Conservation (phyloP, 192 early-diverging fungal species). For the Coemansia sp. region DNA sequence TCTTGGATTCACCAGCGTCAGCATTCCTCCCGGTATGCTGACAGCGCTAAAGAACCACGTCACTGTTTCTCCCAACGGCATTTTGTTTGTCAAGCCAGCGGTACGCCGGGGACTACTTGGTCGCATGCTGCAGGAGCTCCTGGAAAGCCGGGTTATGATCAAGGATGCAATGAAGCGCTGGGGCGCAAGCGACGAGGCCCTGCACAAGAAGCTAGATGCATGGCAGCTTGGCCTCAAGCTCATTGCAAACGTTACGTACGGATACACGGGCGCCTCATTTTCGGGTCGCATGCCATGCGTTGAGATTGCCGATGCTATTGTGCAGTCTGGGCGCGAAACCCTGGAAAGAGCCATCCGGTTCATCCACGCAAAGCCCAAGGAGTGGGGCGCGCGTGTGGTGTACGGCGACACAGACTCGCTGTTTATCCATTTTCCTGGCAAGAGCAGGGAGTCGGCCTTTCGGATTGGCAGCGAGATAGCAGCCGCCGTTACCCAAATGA, state of each 20-base stretch:
- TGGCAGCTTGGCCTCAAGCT: conserved; percentile 87
- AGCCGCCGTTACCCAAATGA: conserved; percentile 63
- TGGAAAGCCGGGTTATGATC: conserved; percentile 89
- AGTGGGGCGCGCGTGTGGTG: conserved; percentile 78
- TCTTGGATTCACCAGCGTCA: conserved; percentile 64
- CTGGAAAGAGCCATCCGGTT: conserved; percentile 70
- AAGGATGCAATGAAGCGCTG: conserved; percentile 78
- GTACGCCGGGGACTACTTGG: conserved; percentile 76
- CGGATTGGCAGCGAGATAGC: conserved; percentile 80
- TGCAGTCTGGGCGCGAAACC: conserved; percentile 78
- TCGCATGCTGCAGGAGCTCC: conserved; percentile 79
- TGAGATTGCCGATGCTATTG: conserved; percentile 90
- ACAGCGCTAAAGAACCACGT: conserved; percentile 65
- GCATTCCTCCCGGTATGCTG: conserved; percentile 61
- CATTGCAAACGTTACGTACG: conserved; percentile 92
- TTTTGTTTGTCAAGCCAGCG: conserved; percentile 80
- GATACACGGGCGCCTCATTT: conserved; percentile 77
- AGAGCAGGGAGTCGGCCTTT: conserved; percentile 69
- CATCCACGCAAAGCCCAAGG: conserved; percentile 54
- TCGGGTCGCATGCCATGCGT: conserved; percentile 88
- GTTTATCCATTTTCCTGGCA: conserved; percentile 75
- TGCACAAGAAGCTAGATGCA: conserved; percentile 69
- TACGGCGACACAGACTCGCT: conserved; percentile 95
- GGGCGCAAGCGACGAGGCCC: conserved; percentile 16
- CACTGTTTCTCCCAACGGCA: conserved; percentile 75